Evolutionary conservation across 129 eudicot genomes (phyloP).

Genomic region (Flaveria sonorensis): DNA sequence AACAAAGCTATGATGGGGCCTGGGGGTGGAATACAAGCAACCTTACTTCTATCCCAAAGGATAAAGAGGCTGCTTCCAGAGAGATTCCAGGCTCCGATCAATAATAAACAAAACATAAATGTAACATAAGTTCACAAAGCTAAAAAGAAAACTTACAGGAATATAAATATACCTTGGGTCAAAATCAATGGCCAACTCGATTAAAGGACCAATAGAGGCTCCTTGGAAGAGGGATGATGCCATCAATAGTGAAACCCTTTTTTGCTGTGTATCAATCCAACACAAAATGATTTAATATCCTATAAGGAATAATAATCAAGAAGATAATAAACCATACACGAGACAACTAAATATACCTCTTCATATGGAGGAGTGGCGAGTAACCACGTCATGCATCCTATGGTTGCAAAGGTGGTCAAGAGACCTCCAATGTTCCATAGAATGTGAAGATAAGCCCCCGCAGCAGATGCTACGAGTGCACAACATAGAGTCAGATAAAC

Average conservation of each 20-base stretch:
- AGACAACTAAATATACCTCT: slow-evolving; percentile 50
- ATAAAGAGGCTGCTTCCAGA: too few species aligned
- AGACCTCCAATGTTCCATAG: slow-evolving; percentile 91
- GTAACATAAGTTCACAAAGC: not conserved
- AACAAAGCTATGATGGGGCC: too few species aligned
- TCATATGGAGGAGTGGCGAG: slow-evolving; percentile 57
- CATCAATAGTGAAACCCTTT: slow-evolving; percentile 72
- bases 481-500: slow-evolving; percentile 88
- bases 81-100: too few species aligned
- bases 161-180: slow-evolving; percentile 56
- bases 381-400: slow-evolving; percentile 73
- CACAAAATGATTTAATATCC: not conserved
- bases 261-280: slow-evolving; percentile 51
- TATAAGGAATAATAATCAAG: not conserved
- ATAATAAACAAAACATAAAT: too few species aligned
- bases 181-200: slow-evolving; percentile 66
- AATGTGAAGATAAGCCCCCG: slow-evolving; percentile 85
- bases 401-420: slow-evolving; percentile 63
- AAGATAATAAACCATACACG: not conserved
- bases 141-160: not conserved
- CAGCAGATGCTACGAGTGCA: slow-evolving; percentile 81
- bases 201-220: slow-evolving; percentile 82
- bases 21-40: too few species aligned
- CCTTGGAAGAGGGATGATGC: slow-evolving; percentile 81
- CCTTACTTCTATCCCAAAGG: too few species aligned